These are phyloP conservation scores for Fusarium nanum DNA, from an alignment of 2,329 filamentous ascomycete species.

Conservation along the genomic window DNA sequence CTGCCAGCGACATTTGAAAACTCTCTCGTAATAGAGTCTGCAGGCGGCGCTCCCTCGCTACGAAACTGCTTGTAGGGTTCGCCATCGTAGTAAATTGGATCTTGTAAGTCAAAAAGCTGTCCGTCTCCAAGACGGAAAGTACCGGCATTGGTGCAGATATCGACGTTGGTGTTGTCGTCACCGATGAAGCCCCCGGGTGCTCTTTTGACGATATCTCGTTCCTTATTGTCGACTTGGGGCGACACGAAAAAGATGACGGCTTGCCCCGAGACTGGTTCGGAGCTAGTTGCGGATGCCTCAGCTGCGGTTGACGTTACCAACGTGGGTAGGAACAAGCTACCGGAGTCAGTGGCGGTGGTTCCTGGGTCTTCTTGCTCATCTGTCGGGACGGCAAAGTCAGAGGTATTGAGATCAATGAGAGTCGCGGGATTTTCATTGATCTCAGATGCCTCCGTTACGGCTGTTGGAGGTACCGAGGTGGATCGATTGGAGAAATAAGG, in stretches of 20 bases:
- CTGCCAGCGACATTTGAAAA: neutral
- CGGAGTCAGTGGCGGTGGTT: fast-evolving
- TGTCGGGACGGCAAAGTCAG: neutral
- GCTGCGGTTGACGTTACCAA: neutral
- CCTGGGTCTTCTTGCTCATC: fast-evolving
- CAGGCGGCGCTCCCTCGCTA: neutral
- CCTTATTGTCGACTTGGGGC: neutral
- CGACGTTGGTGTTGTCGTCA: neutral
- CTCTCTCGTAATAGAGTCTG: neutral
- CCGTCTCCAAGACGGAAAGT: neutral
- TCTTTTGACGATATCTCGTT: neutral
- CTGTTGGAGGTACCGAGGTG: neutral
- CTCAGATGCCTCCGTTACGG: neutral
- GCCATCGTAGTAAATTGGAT: neutral
- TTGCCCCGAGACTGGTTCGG: neutral
- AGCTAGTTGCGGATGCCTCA: neutral
- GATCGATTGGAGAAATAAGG: neutral
- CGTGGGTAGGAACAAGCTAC: neutral
- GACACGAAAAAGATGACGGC: neutral
- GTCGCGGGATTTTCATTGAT: neutral
- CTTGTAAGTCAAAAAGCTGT: neutral
- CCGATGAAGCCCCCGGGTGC: neutral
- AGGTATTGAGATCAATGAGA: neutral
- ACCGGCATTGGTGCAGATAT: neutral
- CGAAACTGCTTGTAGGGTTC: neutral